Conservation (phyloP, 2,329 filamentous ascomycete genomes). For the Penicillium capsulatum region DNA sequence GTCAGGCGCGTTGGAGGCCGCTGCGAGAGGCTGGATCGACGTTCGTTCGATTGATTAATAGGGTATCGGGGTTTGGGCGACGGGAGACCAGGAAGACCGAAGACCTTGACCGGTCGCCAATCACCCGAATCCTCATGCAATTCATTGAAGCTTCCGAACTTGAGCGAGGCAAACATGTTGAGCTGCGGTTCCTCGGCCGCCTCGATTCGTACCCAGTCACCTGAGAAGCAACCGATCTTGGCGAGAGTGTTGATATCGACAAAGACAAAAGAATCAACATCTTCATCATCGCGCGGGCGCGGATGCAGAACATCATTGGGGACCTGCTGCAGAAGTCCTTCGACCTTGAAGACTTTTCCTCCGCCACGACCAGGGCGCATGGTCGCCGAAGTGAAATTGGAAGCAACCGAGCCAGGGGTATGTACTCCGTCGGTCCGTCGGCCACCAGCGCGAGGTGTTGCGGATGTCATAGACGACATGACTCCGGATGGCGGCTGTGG, state of each 20-base stretch:
- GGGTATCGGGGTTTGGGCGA: constrained; percentile 54
- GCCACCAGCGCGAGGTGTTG: constrained; percentile 72
- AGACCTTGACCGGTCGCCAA: constrained; percentile 85
- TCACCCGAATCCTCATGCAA: constrained; percentile 58
- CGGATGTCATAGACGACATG: constrained; percentile 72
- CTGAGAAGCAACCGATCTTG: constrained; percentile 92
- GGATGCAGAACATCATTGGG: constrained; percentile 78
- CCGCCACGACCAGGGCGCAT: constrained; percentile 66
- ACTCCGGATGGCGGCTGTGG: constrained; percentile 74
- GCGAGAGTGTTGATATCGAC: constrained; percentile 82
- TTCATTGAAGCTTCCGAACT: constrained; percentile 51
- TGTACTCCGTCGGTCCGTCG: constrained; percentile 68
- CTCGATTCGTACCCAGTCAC: constrained; percentile 91
- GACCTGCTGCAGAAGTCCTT: constrained; percentile 69
- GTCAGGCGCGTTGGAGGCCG: constrained; percentile 45
- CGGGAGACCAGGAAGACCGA: constrained; percentile 69
- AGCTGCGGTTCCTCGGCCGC: constrained; percentile 63
- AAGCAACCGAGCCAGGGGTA: constrained; percentile 85
- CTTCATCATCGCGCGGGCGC: constrained; percentile 76
- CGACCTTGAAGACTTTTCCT: constrained; percentile 78
- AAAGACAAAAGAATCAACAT: constrained; percentile 80
- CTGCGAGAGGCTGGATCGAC: constrained; percentile 54
- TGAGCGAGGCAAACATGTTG: constrained; percentile 58
- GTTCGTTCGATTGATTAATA: constrained; percentile 47
- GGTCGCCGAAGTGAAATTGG: constrained; percentile 79